Evolutionary conservation across 2,329 filamentous ascomycete genomes (phyloP), one percentile per base, ranked within the genome.

Genomic region (Xylaria polymorpha): DNA sequence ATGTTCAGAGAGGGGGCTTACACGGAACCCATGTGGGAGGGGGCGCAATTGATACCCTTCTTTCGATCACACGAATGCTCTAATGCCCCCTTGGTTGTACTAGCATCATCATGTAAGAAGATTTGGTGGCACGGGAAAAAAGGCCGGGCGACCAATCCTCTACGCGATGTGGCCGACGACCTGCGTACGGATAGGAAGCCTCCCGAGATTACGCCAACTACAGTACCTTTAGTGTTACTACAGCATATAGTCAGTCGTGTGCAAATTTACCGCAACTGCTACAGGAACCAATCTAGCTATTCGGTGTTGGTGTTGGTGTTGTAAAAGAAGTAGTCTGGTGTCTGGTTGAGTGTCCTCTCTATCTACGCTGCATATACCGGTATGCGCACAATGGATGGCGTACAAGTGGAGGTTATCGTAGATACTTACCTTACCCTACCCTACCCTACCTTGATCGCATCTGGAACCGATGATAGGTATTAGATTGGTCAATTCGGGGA

Each of bases 61-160:
- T 55, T 71, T 69, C 57, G 48, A 41, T 68, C 25, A 51, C 25
- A 51, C 48, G 44, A 65, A 56, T 57, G 43, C 50, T 25, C 56
- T 48, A 61, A 68, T 64, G 61, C 62, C 43, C 61, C 56, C 63
- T 61, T 61, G 55, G 58, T 69, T 71, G 56, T 64, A 69, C 60
- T 65, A 64, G 67, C 63, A 71, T 68, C 59, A 61, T 66, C 66
- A 71, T 71, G 66, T 64, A 66, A 37, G 63, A 64, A 65, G 62
- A 46, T 22, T 46, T 22, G 35, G 66, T 66, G 60, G 59, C 50
- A 58, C 20, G 37, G 55, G 44, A 61, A 29, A 56, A 66, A 44
- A 46, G 55, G 18, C 58, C 55, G 20, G 66, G 62, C 46, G 51
- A 61, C 50, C 55, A 48, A 67, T 62, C 62, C 66, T 59, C 48